These are phyloP conservation scores for Globisporangium irregulare DNA, from an alignment of 352 stramenopile species.

Conservation along the genomic window DNA sequence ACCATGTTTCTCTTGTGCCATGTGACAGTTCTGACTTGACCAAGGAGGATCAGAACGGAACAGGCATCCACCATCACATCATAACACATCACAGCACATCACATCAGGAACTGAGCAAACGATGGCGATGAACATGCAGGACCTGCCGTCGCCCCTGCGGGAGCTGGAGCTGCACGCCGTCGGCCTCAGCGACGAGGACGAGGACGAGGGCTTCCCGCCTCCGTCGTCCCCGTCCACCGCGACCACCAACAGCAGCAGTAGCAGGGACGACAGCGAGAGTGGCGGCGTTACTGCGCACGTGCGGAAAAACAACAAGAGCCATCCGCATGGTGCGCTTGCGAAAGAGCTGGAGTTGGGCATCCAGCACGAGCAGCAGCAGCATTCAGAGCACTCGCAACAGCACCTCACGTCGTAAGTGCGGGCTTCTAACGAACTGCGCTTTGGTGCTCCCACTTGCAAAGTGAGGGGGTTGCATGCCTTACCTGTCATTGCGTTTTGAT, in stretches of 20 bases:
- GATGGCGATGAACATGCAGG: constrained; percentile 14
- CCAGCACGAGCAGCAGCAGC: constrained; percentile 18
- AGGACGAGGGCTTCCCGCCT: constrained; percentile 3
- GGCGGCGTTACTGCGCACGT: neutral
- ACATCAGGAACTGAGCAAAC: neutral
- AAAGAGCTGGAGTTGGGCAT: constrained; percentile 18
- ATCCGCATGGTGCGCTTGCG: neutral
- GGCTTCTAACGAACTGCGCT: neutral
- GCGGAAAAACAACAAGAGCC: constrained; percentile 3
- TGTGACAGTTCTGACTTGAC: neutral
- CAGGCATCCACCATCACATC: neutral
- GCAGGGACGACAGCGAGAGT: constrained; percentile 1
- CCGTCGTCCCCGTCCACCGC: constrained; percentile 28
- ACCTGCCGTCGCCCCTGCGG: constrained; percentile 20
- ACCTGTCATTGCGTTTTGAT: neutral
- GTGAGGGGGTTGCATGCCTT: neutral
- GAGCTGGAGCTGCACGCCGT: constrained; percentile 26
- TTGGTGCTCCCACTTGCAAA: neutral
- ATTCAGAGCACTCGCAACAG: constrained; percentile 17
- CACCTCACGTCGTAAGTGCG: constrained; percentile 43
- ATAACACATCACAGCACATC: no score
- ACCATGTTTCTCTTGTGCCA: neutral
- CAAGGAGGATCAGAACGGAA: constrained; percentile 2
- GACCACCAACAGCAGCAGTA: constrained; percentile 17
- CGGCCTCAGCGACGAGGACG: constrained; percentile 25